Evolutionary conservation across 73 alveolate genomes (phyloP), one percentile per base, ranked within the genome.

Genomic region (Breviolum minutum): DNA sequence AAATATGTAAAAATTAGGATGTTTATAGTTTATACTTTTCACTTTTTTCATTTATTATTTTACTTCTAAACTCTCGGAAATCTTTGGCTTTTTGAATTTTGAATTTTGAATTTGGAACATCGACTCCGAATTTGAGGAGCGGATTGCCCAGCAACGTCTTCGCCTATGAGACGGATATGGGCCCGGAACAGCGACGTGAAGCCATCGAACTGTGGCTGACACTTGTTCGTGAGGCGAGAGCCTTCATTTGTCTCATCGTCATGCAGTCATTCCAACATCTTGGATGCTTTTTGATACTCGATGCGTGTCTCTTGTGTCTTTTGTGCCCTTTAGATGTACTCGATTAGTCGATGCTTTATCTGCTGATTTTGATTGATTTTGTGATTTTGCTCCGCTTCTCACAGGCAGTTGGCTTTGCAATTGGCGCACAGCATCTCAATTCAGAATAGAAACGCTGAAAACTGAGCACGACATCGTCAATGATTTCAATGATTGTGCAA

Each of bases 151-250:
- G 87, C 88, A 90, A 90, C 12, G 87, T 90, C 64, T 90, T 90
- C 77, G 97, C 97, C 29, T 76, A 27, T 40, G 97, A 90, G 63
- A 90, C 97, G 32, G 97, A 90, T 74, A 90, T 90, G 97, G 73
- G 88, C 87, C 97, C 96, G 30, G 87, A 54, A 30, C 95, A 87
- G 83, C 95, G 95, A n/a, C 95, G 95, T 7, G 61, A 68, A 68
- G 97, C 97, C 30, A 90, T 90, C 76, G 87, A 90, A 68, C 88
- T 90, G n/a, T 90, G 97, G 97, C 97, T 90, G 32, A 90, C 97
- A 10, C 88, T 90, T 61, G 88, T 90, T 20, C 87, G 97, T 7
- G 97, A 90, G 97, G 96, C 70, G 9, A 60, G 60, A 82, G 32
- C 85, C n/a, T 40, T 40, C 54, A 40, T 40, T 40, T 40, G 54